phyloP scores from a whole-genome alignment of 2,329 filamentous ascomycete genomes.

The Chrysoporthe austroafricana region DNA sequence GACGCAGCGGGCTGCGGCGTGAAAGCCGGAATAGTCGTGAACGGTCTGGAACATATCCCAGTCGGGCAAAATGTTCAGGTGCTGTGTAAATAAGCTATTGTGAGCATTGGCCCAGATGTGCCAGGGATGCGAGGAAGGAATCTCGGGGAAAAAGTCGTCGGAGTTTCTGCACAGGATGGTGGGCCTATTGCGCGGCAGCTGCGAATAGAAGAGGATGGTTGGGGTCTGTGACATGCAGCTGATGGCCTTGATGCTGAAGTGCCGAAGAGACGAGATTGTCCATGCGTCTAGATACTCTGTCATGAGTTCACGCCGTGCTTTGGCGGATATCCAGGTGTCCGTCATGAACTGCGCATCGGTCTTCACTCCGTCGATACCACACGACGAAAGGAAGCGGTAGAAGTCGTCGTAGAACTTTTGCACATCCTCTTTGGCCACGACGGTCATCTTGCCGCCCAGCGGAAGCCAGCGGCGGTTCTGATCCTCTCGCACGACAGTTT shows the following conservation, averaged over 20 bases:
- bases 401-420: constrained; percentile 85
- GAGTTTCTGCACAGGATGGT: constrained; percentile 81
- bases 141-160: constrained; percentile 88
- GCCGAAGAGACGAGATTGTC: constrained; percentile 74
- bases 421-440: constrained; percentile 76
- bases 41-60: constrained; percentile 73
- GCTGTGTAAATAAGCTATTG: constrained; percentile 79
- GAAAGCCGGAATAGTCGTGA: constrained; percentile 75
- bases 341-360: constrained; percentile 91
- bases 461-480: constrained; percentile 51
- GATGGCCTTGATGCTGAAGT: constrained; percentile 79
- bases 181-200: constrained; percentile 76
- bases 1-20: constrained; percentile 87
- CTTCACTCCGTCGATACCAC: constrained; percentile 86
- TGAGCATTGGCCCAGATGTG: constrained; percentile 95
- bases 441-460: constrained; percentile 67
- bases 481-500: constrained; percentile 58
- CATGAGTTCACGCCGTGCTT: constrained; percentile 72
- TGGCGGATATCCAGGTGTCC: constrained; percentile 72
- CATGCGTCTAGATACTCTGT: constrained; percentile 83
- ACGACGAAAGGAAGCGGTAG: constrained; percentile 75
- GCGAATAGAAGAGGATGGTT: constrained; percentile 82
- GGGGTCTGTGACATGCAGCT: constrained; percentile 96
- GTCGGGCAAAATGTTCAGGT: constrained; percentile 86
- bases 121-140: constrained; percentile 84